Conservation (phyloP, 2,329 filamentous ascomycete genomes). For the Fusarium chuoi region DNA sequence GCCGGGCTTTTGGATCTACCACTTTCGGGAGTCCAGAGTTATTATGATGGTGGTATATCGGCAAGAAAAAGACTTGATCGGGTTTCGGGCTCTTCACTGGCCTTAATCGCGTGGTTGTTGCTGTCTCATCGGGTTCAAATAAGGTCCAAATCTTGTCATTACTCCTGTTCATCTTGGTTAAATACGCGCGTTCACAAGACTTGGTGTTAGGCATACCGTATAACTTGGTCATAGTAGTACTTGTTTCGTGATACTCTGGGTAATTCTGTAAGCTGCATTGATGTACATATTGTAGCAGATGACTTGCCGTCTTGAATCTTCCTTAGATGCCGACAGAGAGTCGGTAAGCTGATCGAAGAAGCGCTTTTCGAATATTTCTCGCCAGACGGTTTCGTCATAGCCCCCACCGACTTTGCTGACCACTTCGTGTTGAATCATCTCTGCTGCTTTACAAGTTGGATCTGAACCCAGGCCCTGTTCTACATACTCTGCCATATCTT, state of each 20-base stretch:
- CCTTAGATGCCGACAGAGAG: background rate
- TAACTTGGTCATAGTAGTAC: slow-evolving; percentile 31
- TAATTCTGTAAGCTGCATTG: background rate
- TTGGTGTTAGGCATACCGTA: background rate
- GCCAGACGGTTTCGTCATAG: slow-evolving; percentile 9
- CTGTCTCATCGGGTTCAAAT: background rate
- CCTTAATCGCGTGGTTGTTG: background rate
- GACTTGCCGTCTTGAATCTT: background rate
- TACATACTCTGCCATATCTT: fast-evolving
- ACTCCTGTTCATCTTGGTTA: background rate
- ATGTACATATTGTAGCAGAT: fast-evolving
- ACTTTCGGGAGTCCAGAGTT: background rate
- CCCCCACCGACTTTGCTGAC: background rate
- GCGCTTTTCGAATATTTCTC: background rate
- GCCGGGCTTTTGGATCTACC: background rate
- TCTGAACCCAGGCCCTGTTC: fast-evolving
- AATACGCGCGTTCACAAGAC: background rate
- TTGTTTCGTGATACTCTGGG: slow-evolving; percentile 18
- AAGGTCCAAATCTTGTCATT: background rate
- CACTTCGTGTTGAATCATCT: background rate
- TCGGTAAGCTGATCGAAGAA: slow-evolving; percentile 15
- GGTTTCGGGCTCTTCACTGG: slow-evolving; percentile 8
- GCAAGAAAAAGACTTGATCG: slow-evolving; percentile 28
- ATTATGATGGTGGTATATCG: slow-evolving; percentile 3
- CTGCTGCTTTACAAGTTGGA: background rate